Base-by-base conservation (phyloP, 169 alveolate species). In the Cryptosporidium ubiquitum region DNA sequence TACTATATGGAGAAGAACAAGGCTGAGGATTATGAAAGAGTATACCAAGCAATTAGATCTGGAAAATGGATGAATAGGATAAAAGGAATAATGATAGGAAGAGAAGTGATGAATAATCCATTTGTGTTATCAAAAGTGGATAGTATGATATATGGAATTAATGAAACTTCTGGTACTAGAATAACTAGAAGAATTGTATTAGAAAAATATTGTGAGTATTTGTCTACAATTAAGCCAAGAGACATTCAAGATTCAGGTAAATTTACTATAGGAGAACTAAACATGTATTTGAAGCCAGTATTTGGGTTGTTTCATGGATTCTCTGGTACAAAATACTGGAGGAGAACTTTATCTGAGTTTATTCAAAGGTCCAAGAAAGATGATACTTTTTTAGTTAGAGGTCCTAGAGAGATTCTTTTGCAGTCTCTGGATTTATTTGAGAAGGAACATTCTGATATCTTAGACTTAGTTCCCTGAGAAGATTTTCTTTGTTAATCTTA, bases 51-150 rank as follows among this genome's bases (percentile, higher is more conserved):
- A 6, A 55, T 55, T 55, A 2, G 10, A n/a, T 5, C 66, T 7
- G 66, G 66, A 0, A 55, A n/a, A 26, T 58, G 89, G 68, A 10
- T 7, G 35, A 61, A 61, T 39, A 23, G 7, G 52, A 40, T 79
- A 18, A 40, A 64, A 26, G 97, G 97, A 33, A 95, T 94, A 26
- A 94, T 94, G 97, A 86, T 94, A n/a, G 97, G 97, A 18, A 91
- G 97, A 52, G 85, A 93, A 71, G 94, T 95, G 60, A 92, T 93
- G 94, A 96, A 94, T 49, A 94, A 94, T 91, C 96, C 95, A 57
- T 93, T 94, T 73, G 84, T 85, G 37, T 55, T 94, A 57, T 86
- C 94, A 23, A 85, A 92, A 35, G 95, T 93, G 12, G 97, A 94
- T 86, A 84, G 74, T 29, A 86, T 84, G 64, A 84, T 94, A 3